These are phyloP conservation scores for Berkeleyomyces basicola DNA, from an alignment of 2,329 filamentous ascomycete species.

Conservation along the genomic window DNA sequence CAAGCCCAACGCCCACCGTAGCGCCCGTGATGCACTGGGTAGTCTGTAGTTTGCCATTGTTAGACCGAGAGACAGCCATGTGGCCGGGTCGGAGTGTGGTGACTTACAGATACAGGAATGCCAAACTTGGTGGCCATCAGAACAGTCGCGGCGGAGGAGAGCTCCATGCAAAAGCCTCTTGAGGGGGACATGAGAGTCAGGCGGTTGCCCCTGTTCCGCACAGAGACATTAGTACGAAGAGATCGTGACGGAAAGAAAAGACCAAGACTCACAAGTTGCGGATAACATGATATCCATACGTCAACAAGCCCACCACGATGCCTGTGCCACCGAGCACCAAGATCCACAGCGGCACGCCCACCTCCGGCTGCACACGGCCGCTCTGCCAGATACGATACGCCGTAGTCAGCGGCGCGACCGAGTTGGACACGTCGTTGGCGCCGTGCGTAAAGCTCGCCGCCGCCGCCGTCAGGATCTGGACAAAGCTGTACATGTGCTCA, in stretches of 20 bases:
- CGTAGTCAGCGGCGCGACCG: conserved; percentile 34
- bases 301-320: conserved; percentile 41
- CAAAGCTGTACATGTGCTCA: conserved; percentile 33
- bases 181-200: conserved; percentile 38
- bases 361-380: conserved; percentile 23
- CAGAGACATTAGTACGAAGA: neutral
- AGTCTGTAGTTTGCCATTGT: conserved; percentile 18
- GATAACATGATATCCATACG: conserved; percentile 49
- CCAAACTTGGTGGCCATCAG: conserved; percentile 35
- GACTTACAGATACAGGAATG: conserved; percentile 28
- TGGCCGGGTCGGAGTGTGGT: neutral
- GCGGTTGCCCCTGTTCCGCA: conserved; percentile 26
- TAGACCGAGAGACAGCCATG: neutral
- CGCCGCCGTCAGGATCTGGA: conserved; percentile 34
- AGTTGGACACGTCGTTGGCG: conserved; percentile 38
- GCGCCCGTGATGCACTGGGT: conserved; percentile 37
- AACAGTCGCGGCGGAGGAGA: conserved; percentile 34
- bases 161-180: conserved; percentile 35
- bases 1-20: conserved; percentile 34
- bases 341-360: conserved; percentile 32
- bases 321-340: conserved; percentile 30
- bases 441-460: conserved; percentile 40
- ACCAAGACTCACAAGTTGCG: conserved; percentile 24
- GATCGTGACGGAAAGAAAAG: neutral
- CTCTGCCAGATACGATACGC: conserved; percentile 33